phyloP scores from a whole-genome alignment of 192 early-diverging fungal genomes.

The Rhizophagus prolifer region DNA sequence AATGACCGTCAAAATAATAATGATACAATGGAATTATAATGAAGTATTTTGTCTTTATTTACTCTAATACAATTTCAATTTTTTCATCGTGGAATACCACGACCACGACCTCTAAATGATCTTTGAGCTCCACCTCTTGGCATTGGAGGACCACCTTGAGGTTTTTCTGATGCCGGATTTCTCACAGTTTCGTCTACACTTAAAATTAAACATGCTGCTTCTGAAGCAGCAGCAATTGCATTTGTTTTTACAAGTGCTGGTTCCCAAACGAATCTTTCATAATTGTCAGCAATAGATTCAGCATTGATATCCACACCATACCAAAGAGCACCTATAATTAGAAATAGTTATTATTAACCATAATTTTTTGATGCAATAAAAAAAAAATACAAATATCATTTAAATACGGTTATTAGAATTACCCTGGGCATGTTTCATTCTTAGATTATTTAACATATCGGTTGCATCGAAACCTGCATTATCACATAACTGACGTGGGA shows the following conservation, averaged over 20 bases:
- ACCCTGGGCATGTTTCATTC: conserved; percentile 85
- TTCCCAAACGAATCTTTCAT: conserved; percentile 96
- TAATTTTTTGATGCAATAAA: neutral
- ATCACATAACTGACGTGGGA: conserved; percentile 97
- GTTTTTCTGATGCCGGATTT: conserved; percentile 82
- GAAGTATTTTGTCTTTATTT: neutral
- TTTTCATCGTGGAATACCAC: conserved; percentile 65
- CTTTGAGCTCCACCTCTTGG: conserved; percentile 48
- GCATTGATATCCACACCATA: conserved; percentile 89
- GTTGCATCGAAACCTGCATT: conserved; percentile 99
- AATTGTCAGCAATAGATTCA: conserved; percentile 88
- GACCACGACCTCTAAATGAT: conserved; percentile 62
- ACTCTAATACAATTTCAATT: conserved; percentile 10
- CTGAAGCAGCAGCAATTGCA: conserved; percentile 87
- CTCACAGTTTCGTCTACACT: conserved; percentile 98
- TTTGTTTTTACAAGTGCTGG: conserved; percentile 98
- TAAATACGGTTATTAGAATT: conserved; percentile 14
- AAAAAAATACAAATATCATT: neutral
- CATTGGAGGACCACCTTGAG: conserved; percentile 58
- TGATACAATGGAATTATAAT: conserved; percentile 7
- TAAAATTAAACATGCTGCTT: conserved; percentile 94
- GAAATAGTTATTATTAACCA: neutral
- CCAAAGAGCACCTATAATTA: conserved; percentile 68
- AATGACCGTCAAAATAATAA: conserved; percentile 7
- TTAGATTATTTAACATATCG: conserved; percentile 94